Conservation (phyloP, 2,329 filamentous ascomycete species). For the Colletotrichum chrysophilum region DNA sequence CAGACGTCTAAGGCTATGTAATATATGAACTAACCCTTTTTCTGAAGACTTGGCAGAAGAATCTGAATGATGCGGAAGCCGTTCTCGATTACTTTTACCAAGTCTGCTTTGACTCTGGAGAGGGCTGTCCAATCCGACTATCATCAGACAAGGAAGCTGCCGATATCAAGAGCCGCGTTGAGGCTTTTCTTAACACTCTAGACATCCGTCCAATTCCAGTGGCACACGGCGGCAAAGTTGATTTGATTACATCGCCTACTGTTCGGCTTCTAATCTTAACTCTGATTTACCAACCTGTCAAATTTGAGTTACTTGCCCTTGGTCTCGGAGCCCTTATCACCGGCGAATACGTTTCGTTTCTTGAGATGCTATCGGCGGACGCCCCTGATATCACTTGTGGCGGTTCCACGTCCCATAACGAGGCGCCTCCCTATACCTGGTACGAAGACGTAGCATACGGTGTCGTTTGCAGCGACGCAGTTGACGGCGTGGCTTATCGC, state of each 20-base stretch:
- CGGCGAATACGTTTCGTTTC: conserved; percentile 28
- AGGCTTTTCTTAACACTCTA: conserved; percentile 32
- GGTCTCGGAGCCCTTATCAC: conserved; percentile 25
- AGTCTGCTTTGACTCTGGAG: conserved; percentile 36
- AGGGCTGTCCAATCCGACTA: conserved; percentile 31
- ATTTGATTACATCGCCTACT: conserved; percentile 34
- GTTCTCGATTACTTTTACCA: conserved; percentile 37
- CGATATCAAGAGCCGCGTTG: conserved; percentile 36
- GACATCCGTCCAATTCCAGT: conserved; percentile 29
- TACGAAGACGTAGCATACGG: conserved; percentile 26
- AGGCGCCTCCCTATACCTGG: background rate
- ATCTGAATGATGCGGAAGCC: conserved; percentile 40
- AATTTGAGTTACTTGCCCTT: conserved; percentile 18
- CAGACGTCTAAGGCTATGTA: too few relatives aligned
- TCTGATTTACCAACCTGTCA: conserved; percentile 29
- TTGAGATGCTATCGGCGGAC: background rate
- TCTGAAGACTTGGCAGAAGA: conserved; percentile 34
- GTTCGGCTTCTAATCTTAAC: conserved; percentile 29
- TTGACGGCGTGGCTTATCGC: background rate
- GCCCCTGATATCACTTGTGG: background rate
- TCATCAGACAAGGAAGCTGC: conserved; percentile 27
- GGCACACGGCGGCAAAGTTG: conserved; percentile 22
- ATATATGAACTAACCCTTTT: background rate
- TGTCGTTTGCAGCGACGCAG: conserved; percentile 38
- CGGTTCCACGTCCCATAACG: background rate